These are phyloP conservation scores for Cenococcum geophilum DNA, from an alignment of 495 filamentous ascomycete genomes.

Conservation along the genomic window DNA sequence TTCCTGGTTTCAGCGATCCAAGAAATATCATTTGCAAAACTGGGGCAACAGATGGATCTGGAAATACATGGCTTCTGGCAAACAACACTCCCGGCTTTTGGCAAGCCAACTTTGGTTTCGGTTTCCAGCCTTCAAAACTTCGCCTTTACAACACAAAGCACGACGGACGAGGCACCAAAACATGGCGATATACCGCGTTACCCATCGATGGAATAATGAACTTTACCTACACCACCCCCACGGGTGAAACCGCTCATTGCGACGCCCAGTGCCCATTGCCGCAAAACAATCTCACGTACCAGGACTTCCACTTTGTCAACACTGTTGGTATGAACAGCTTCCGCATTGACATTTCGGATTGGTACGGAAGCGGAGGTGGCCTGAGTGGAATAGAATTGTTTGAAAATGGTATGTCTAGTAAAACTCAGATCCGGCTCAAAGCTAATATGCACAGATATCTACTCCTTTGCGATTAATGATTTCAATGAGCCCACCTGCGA, in stretches of 20 bases:
- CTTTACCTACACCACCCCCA: conserved; percentile 79
- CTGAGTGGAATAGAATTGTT: conserved; percentile 87
- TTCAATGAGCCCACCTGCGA: conserved; percentile 87
- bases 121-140: conserved; percentile 76
- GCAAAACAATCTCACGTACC: conserved; percentile 54
- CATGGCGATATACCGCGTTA: conserved; percentile 73
- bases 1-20: conserved; percentile 67
- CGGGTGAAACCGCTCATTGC: conserved; percentile 59
- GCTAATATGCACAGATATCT: conserved; percentile 55
- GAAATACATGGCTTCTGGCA: conserved; percentile 75
- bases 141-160: conserved; percentile 84
- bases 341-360: conserved; percentile 74
- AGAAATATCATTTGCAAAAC: conserved; percentile 81
- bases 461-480: conserved; percentile 71
- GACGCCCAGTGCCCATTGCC: conserved; percentile 76
- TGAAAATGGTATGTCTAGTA: conserved; percentile 52
- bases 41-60: conserved; percentile 50
- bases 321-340: conserved; percentile 82
- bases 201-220: conserved; percentile 94
- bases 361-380: conserved; percentile 82
- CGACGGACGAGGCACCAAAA: conserved; percentile 78
- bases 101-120: conserved; percentile 75
- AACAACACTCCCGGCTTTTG: conserved; percentile 79
- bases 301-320: conserved; percentile 91
- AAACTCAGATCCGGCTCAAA: not conserved